Percentiles rank a stretch among this genome's conserved stretches.
Conservation (phyloP, 2,329 filamentous ascomycete genomes). For the Chrysoporthe deuterocubensis region DNA sequence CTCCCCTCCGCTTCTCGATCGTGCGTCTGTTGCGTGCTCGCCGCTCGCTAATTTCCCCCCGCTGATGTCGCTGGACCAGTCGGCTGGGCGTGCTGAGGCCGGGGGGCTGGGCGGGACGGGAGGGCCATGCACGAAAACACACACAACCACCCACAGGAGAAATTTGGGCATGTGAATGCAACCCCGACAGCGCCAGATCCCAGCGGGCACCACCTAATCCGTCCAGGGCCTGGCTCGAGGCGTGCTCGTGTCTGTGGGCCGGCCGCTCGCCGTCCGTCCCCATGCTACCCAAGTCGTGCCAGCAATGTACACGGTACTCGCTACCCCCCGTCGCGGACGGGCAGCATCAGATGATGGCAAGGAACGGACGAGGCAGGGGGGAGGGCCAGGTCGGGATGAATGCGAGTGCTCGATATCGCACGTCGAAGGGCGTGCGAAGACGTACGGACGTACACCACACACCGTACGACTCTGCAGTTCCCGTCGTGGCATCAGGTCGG, state of each 20-base stretch:
- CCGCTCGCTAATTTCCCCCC: constrained; percentile 1
- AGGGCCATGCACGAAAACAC: not conserved
- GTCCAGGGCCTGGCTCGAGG: not conserved
- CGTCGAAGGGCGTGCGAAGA: not conserved
- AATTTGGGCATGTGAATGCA: constrained; percentile 6
- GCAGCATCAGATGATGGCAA: not conserved
- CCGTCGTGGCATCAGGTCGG: not conserved
- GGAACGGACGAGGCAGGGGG: not conserved
- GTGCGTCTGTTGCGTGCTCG: not conserved
- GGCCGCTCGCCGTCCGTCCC: not conserved
- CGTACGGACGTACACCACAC: no score
- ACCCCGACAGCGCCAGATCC: not conserved
- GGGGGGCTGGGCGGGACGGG: not conserved
- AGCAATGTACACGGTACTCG: not conserved
- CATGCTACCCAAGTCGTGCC: not conserved
- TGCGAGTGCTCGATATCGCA: not conserved
- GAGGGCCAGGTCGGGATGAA: not conserved
- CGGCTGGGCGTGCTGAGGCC: not conserved
- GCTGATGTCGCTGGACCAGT: constrained; percentile 1
- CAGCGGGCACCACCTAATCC: not conserved
- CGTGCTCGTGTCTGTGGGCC: not conserved
- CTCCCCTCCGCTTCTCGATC: not conserved
- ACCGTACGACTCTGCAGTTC: not conserved
- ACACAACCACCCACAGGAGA: not conserved
- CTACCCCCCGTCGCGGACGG: not conserved